Conservation (phyloP, 2,329 filamentous ascomycete species). For the Botrytis paeoniae region DNA sequence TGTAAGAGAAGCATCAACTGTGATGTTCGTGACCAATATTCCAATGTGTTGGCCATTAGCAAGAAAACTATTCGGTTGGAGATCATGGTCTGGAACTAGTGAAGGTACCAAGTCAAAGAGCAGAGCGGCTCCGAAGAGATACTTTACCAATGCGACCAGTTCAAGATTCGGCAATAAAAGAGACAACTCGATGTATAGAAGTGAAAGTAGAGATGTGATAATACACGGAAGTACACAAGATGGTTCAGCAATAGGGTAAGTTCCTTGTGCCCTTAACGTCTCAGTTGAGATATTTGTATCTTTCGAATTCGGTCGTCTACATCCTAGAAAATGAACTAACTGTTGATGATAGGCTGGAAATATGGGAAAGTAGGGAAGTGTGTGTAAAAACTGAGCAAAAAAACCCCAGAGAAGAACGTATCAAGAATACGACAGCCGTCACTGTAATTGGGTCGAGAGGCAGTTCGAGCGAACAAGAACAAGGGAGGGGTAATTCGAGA, state of each 20-base stretch:
- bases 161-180: background rate
- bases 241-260: background rate
- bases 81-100: slow-evolving; percentile 6
- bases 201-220: slow-evolving; percentile 11
- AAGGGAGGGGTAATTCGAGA: background rate
- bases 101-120: background rate
- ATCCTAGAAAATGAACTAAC: background rate
- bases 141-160: background rate
- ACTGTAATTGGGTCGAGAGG: background rate
- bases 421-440: background rate
- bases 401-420: background rate
- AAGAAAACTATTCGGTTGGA: slow-evolving; percentile 11
- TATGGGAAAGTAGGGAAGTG: slow-evolving; percentile 17
- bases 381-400: background rate
- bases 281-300: background rate
- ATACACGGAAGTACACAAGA: background rate
- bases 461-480: background rate
- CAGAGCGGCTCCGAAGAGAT: background rate
- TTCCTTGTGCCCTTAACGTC: background rate
- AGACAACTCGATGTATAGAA: background rate
- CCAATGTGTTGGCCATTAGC: slow-evolving; percentile 49
- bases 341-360: slow-evolving; percentile 3
- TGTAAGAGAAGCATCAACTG: slow-evolving; percentile 51
- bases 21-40: slow-evolving; percentile 52
- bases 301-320: background rate